phyloP scores from a whole-genome alignment of 2,329 filamentous ascomycete species.

The Chaetomiaceae sp. region DNA sequence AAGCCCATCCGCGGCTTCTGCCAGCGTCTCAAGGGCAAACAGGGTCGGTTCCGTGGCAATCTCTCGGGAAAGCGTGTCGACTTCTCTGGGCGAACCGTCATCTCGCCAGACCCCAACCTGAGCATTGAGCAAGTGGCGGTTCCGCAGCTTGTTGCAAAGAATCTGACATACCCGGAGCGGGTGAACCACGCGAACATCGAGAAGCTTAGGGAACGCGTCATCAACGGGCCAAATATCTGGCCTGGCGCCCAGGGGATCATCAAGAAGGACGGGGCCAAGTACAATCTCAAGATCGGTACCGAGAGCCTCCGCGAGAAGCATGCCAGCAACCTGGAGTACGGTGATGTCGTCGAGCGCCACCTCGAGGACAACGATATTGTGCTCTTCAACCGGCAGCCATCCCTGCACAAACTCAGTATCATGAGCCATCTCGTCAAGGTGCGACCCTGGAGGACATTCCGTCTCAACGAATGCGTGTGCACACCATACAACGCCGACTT shows the following conservation, averaged over 20 bases:
- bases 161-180: conserved; percentile 89
- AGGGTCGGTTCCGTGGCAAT: conserved; percentile 94
- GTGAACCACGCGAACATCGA: conserved; percentile 81
- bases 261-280: conserved; percentile 66
- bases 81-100: conserved; percentile 95
- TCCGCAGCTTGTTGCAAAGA: conserved; percentile 87
- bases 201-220: conserved; percentile 70
- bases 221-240: conserved; percentile 72
- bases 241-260: conserved; percentile 83
- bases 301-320: conserved; percentile 49
- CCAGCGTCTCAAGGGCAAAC: conserved; percentile 93
- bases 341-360: conserved; percentile 90
- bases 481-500: conserved; percentile 99
- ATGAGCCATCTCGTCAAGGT: conserved; percentile 93
- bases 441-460: conserved; percentile 90
- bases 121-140: conserved; percentile 92
- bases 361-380: conserved; percentile 94
- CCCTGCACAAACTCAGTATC: conserved; percentile 97
- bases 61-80: conserved; percentile 97
- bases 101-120: conserved; percentile 93
- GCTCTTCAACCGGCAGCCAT: conserved; percentile 96
- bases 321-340: conserved; percentile 71
- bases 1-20: conserved; percentile 92
- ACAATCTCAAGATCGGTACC: conserved; percentile 71
- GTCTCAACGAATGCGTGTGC: conserved; percentile 96